Evolutionary conservation across 176 grass and related monocot species (phyloP), one percentile per base, ranked within the genome.

Genomic region (Zizania latifolia): DNA sequence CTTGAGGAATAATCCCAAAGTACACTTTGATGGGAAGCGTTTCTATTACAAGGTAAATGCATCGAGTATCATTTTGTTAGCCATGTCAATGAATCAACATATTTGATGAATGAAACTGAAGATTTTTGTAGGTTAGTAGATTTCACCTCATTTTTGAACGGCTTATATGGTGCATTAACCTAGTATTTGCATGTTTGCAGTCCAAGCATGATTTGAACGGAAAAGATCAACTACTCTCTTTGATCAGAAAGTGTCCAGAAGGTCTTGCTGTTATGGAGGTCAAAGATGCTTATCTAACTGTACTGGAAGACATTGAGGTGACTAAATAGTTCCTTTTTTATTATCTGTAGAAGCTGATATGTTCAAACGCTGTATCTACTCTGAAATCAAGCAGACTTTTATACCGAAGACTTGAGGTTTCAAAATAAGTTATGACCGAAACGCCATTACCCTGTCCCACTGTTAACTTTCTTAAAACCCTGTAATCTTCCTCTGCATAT

Each of bases 201-300:
- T 71, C 93, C 68, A 97, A 84, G 33, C 83, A 90, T 88, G 69
- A 72, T 81, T 53, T 93, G 78, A 88, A 71, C 1, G 90, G 90
- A 63, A 97, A 90, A 86, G 90, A 90, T 58, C 38, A 90, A 36
- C 60, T 97, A 72, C 79, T 93, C 50, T 35, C 32, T 71, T 50
- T 93, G 48, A 88, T 93, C 58, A 86, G 83, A 34, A 31, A 76
- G 34, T 61, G 35, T 68, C 28, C 68, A 0, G 62, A 82, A 62
- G 87, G 90, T 72, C 85, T 93, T 56, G n/a, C 72, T 66, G 87
- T 90, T 51, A 80, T 84, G 65, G 93, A 97, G 19, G 31, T 93
- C 64, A 97, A 90, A 65, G 93, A 97, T 88, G 41, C 93, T 26
- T 93, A 93, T 39, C 58, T 87, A 71, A 55, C 82, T 43, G 90